These are phyloP conservation scores for Phoenix dactylifera DNA, from an alignment of 176 grass and related monocot species.

Conservation along the genomic window DNA sequence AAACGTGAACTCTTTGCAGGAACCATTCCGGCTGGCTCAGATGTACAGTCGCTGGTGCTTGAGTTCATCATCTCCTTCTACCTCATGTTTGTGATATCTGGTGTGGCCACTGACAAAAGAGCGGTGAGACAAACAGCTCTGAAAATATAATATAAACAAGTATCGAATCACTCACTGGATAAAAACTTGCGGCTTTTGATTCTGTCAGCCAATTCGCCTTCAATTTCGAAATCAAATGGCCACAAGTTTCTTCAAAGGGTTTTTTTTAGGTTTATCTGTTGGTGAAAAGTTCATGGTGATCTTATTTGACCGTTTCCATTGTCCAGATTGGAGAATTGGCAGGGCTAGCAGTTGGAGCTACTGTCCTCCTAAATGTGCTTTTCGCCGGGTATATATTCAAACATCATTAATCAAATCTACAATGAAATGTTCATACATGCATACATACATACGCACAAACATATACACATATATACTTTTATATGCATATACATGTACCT, in stretches of 20 bases:
- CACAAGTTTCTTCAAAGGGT: too few relatives aligned
- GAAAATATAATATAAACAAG: too few relatives aligned
- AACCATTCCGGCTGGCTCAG: constrained; percentile 48
- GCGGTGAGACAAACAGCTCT: constrained; percentile 26
- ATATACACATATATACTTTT: too few relatives aligned
- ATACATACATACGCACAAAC: too few relatives aligned
- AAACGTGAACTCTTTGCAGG: constrained; percentile 51
- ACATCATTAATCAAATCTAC: neutral
- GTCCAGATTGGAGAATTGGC: constrained; percentile 67
- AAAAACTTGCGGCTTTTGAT: too few relatives aligned
- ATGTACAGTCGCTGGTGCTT: constrained; percentile 57
- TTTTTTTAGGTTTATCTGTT: neutral
- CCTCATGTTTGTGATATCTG: constrained; percentile 93
- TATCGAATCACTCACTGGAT: too few relatives aligned
- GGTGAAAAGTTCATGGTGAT: neutral
- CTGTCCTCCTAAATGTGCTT: constrained; percentile 63
- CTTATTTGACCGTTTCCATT: neutral
- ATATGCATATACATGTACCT: too few relatives aligned
- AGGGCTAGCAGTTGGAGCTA: constrained; percentile 59
- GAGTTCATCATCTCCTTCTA: constrained; percentile 84
- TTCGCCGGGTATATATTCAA: constrained; percentile 50
- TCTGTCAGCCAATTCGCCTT: too few relatives aligned
- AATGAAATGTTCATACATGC: neutral
- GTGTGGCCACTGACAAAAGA: constrained; percentile 75
- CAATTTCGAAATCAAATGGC: too few relatives aligned